Conservation (phyloP, 2,329 filamentous ascomycete genomes). For the Pseudogymnoascus sp. region DNA sequence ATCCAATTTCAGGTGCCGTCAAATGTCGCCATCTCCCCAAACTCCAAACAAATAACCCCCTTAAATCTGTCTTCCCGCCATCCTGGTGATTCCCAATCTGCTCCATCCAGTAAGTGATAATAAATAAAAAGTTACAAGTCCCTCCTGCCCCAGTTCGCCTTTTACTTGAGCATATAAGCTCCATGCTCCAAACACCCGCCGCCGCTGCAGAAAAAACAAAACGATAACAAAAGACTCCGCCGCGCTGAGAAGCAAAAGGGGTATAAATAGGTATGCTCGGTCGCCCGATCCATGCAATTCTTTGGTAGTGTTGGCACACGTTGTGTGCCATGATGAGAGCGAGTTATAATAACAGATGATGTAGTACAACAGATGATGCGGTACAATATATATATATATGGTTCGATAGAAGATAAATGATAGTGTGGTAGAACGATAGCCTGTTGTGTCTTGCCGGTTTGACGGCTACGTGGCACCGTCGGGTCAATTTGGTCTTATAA, state of each 20-base stretch:
- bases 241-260: slow-evolving; percentile 2
- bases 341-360: slow-evolving; percentile 3
- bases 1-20: background rate
- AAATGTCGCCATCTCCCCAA: background rate
- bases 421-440: background rate
- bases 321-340: background rate
- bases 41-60: slow-evolving; percentile 1
- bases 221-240: background rate
- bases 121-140: background rate
- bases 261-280: slow-evolving; percentile 6
- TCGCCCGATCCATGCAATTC: slow-evolving; percentile 1
- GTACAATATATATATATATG: background rate
- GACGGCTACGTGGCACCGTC: background rate
- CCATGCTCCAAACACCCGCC: slow-evolving; percentile 4
- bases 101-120: background rate
- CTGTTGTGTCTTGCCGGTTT: background rate
- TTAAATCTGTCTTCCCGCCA: background rate
- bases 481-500: background rate
- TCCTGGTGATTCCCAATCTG: slow-evolving; percentile 1
- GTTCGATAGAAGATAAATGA: background rate
- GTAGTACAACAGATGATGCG: background rate
- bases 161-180: background rate
- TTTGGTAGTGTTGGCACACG: background rate
- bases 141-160: background rate
- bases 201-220: background rate